phyloP scores from a whole-genome alignment of 768 basidiomycete species.

The Hypsizygus marmoreus region DNA sequence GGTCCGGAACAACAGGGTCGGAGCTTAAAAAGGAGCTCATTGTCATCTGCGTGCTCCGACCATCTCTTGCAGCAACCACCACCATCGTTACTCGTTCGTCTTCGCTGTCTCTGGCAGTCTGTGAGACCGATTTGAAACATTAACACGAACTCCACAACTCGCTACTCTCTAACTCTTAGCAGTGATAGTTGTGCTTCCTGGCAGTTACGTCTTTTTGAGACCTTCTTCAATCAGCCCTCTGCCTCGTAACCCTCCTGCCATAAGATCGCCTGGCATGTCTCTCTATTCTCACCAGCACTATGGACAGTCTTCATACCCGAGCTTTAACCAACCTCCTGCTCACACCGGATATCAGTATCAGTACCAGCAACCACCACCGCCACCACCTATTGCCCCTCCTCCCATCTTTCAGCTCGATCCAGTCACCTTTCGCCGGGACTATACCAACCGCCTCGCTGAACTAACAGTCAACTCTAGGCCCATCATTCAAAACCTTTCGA shows the following conservation, averaged over 20 bases:
- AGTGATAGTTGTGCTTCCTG: conserved; percentile 12
- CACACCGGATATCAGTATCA: conserved; percentile 43
- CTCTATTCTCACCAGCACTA: conserved; percentile 66
- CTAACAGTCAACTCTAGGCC: conserved; percentile 95
- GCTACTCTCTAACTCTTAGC: conserved; percentile 13
- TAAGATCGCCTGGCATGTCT: conserved; percentile 52
- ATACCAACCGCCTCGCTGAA: conserved; percentile 67
- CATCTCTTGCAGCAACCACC: conserved; percentile 39
- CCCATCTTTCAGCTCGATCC: conserved; percentile 59
- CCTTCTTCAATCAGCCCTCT: conserved; percentile 7
- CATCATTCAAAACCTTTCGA: conserved; percentile 89
- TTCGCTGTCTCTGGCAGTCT: conserved; percentile 43
- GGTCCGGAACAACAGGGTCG: conserved; percentile 24
- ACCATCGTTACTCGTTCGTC: conserved; percentile 38
- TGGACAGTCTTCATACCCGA: conserved; percentile 56
- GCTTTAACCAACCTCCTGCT: conserved; percentile 47
- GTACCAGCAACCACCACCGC: conserved; percentile 47
- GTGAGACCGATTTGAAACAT: conserved; percentile 51
- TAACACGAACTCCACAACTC: conserved; percentile 26
- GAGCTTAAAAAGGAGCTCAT: conserved; percentile 32
- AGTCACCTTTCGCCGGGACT: conserved; percentile 78
- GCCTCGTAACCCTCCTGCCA: conserved; percentile 16
- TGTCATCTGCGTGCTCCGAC: conserved; percentile 18
- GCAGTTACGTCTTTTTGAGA: conserved; percentile 18
- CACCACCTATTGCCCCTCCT: conserved; percentile 38